A percentile compares a stretch with the other conserved stretches of the same genome.
These are phyloP conservation scores for Candida labiduridarum DNA, from an alignment of 1,139 yeast species.

Conservation along the genomic window DNA sequence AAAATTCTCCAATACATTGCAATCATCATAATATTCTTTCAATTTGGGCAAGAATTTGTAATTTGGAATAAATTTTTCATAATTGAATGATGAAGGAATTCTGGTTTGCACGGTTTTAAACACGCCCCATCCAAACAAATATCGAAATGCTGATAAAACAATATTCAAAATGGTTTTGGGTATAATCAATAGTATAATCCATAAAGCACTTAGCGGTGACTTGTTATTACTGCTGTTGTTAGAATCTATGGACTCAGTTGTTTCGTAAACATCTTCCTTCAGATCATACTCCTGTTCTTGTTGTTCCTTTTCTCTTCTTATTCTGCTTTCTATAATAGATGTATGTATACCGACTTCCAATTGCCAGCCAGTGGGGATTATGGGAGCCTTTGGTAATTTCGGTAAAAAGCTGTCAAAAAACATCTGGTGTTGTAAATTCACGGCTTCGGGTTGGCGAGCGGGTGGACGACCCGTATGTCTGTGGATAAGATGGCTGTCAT, in stretches of 20 bases:
- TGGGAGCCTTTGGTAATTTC: constrained; percentile 45
- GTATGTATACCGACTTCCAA: constrained; percentile 49
- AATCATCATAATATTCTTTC: not conserved
- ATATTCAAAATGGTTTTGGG: constrained; percentile 45
- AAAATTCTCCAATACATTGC: constrained; percentile 19
- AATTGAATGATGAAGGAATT: constrained; percentile 29
- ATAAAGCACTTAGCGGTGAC: constrained; percentile 28
- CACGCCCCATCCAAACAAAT: constrained; percentile 31
- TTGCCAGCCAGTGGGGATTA: constrained; percentile 44
- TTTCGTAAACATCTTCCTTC: constrained; percentile 9
- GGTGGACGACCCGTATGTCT: constrained; percentile 8
- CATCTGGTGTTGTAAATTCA: constrained; percentile 38
- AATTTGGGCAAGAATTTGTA: constrained; percentile 16
- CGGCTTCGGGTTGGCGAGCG: constrained; percentile 13
- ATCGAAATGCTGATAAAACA: constrained; percentile 35
- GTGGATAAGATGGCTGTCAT: constrained; percentile 4
- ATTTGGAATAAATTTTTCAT: constrained; percentile 21
- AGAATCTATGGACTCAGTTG: constrained; percentile 7
- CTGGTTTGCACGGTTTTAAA: constrained; percentile 16
- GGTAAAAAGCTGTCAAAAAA: constrained; percentile 40
- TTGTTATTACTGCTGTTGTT: not conserved
- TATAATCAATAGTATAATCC: constrained; percentile 48
- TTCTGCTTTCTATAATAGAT: constrained; percentile 25
- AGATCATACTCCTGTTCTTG: constrained; percentile 6
- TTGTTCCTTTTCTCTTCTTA: constrained; percentile 9